Evolutionary conservation across 208 protist species (phyloP).

Genomic region (Tritrichomonas musculus): DNA sequence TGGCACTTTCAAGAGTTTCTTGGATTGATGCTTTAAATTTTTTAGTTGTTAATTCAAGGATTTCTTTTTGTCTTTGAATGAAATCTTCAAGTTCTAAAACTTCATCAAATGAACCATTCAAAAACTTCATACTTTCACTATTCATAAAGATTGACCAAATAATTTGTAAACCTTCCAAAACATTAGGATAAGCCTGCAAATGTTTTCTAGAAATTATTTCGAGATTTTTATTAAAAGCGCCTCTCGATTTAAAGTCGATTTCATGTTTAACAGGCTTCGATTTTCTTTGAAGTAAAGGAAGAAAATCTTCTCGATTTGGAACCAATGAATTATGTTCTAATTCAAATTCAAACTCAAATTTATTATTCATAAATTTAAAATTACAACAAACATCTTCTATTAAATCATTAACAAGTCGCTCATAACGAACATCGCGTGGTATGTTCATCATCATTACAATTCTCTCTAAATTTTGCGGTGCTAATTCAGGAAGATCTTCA

Average conservation of each 20-base stretch:
- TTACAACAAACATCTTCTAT: neutral
- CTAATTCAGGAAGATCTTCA: neutral
- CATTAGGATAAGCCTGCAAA: neutral
- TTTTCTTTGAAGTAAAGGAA: neutral
- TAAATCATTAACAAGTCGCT: neutral
- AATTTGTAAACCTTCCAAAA: neutral
- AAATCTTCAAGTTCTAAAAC: neutral
- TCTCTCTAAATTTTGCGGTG: neutral
- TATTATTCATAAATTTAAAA: slow-evolving; percentile 24
- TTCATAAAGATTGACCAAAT: neutral
- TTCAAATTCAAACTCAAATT: slow-evolving; percentile 18
- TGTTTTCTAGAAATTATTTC: neutral
- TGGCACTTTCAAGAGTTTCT: neutral
- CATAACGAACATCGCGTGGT: neutral
- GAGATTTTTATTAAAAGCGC: neutral
- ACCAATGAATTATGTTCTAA: slow-evolving; percentile 13
- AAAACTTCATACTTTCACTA: neutral
- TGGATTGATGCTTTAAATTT: slow-evolving; percentile 14
- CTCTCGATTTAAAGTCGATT: neutral
- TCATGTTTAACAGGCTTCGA: neutral
- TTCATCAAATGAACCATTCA: neutral
- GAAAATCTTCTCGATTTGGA: slow-evolving; percentile 21
- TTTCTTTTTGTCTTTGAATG: neutral
- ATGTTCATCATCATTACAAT: neutral
- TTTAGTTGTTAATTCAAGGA: neutral